Evolutionary conservation across 1,284 basidiomycete genomes (phyloP).

Genomic region (Apiotrichum veenhuisii): DNA sequence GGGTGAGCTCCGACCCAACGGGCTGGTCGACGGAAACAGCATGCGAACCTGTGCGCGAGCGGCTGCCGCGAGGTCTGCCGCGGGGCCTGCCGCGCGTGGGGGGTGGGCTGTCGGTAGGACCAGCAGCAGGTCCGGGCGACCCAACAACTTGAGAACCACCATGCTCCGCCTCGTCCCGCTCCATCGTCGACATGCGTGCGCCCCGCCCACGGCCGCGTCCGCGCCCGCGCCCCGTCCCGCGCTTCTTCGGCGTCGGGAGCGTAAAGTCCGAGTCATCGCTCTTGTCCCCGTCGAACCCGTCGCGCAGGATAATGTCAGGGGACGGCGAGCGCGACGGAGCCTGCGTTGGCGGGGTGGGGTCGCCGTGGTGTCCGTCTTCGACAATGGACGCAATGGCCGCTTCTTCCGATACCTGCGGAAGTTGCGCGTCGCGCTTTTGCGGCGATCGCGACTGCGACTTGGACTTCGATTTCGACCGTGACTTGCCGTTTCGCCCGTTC

Average conservation of each 20-base stretch:
- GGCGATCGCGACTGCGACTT: no score
- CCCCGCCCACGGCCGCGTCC: not conserved
- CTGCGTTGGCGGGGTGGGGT: not conserved
- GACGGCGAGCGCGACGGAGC: constrained; percentile 7
- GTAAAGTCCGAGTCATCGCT: constrained; percentile 24
- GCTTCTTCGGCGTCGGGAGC: not conserved
- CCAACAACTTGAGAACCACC: no score
- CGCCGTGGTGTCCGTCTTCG: not conserved
- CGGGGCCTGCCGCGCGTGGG: no score
- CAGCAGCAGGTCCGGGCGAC: no score
- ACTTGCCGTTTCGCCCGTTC: not conserved
- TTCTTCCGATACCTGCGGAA: not conserved
- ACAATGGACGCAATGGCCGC: not conserved
- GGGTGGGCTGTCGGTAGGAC: no score
- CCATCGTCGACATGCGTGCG: not conserved
- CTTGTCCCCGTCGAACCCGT: constrained; percentile 22
- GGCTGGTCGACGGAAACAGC: no score
- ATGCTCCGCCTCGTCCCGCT: no score
- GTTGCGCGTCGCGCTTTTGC: no score
- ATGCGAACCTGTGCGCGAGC: no score
- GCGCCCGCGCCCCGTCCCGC: not conserved
- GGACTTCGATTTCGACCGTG: no score
- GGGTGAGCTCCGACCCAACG: no score
- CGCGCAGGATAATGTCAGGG: constrained; percentile 22
- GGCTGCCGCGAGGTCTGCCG: no score